phyloP scores from a whole-genome alignment of 371 early-diverging fungal genomes.

The Mortierella sp. region DNA sequence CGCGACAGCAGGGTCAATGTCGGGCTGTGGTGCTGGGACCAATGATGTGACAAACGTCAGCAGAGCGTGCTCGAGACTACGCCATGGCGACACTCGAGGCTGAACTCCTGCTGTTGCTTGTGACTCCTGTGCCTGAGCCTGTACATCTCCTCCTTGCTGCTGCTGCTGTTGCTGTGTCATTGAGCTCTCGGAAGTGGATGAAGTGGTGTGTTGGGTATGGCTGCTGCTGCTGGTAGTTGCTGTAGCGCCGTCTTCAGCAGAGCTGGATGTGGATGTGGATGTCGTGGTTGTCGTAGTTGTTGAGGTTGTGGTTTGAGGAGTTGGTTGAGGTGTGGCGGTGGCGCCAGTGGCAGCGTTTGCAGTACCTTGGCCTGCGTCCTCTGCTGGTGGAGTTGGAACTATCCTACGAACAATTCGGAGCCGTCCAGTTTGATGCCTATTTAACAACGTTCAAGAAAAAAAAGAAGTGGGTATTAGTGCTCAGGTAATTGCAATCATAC shows the following conservation, averaged over 20 bases:
- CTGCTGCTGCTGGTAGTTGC: not conserved
- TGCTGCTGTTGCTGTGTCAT: not conserved
- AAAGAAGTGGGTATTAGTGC: not conserved
- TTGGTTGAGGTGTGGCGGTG: not conserved
- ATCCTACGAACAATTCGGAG: conserved; percentile 58
- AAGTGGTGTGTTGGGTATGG: conserved; percentile 4
- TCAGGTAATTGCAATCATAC: not conserved
- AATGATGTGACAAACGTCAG: conserved; percentile 56
- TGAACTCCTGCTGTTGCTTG: conserved; percentile 7
- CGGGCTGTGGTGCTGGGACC: conserved; percentile 50
- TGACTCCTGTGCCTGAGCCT: not conserved
- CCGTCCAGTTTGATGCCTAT: conserved; percentile 59
- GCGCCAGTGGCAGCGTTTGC: conserved; percentile 4
- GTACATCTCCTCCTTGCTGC: not conserved
- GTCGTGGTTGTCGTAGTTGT: conserved; percentile 27
- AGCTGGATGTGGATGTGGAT: conserved; percentile 7
- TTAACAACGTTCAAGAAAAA: not conserved
- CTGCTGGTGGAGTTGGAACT: conserved; percentile 26
- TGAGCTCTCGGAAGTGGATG: not conserved
- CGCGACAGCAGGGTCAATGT: conserved; percentile 53
- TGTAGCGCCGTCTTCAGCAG: not conserved
- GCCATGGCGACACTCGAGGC: conserved; percentile 43
- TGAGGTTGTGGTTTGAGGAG: conserved; percentile 15
- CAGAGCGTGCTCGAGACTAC: conserved; percentile 49
- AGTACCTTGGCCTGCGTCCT: conserved; percentile 21